Conservation (phyloP, 1,284 basidiomycete species). For the Leccinum cinnamomeum region DNA sequence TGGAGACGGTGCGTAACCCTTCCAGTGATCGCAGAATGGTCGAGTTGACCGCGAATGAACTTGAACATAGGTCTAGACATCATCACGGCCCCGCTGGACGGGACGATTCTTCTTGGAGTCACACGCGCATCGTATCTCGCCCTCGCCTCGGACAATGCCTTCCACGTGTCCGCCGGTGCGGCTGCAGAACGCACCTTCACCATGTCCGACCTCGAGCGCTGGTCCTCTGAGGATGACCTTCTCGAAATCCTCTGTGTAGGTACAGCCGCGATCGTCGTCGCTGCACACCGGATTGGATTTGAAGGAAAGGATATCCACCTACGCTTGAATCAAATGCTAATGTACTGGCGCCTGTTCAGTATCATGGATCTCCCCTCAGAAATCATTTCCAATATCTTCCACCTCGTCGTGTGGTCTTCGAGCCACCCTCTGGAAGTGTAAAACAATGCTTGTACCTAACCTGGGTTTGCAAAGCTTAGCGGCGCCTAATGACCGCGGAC, state of each 20-base stretch:
- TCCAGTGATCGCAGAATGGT: neutral
- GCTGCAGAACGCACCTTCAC: slow-evolving; percentile 61
- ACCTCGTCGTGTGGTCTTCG: slow-evolving; percentile 50
- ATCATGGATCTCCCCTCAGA: slow-evolving; percentile 62
- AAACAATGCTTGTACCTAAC: slow-evolving; percentile 48
- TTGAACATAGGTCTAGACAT: slow-evolving; percentile 50
- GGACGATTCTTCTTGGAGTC: slow-evolving; percentile 71
- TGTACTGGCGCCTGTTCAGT: slow-evolving; percentile 51
- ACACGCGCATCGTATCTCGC: slow-evolving; percentile 73
- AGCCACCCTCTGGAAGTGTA: slow-evolving; percentile 33
- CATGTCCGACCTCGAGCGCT: slow-evolving; percentile 58
- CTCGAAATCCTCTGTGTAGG: slow-evolving; percentile 75
- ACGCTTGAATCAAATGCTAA: slow-evolving; percentile 26
- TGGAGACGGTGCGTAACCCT: slow-evolving; percentile 34
- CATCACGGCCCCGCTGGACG: slow-evolving; percentile 75
- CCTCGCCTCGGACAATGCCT: slow-evolving; percentile 46
- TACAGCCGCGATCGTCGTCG: slow-evolving; percentile 45
- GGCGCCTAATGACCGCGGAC: slow-evolving; percentile 46
- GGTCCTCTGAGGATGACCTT: slow-evolving; percentile 50
- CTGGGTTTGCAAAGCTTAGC: slow-evolving; percentile 59
- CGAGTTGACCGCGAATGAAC: neutral
- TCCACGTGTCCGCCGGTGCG: slow-evolving; percentile 13
- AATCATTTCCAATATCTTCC: slow-evolving; percentile 62
- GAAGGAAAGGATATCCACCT: slow-evolving; percentile 38
- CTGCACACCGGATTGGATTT: slow-evolving; percentile 40